Evolutionary conservation across 108 stramenopile species (phyloP), one percentile per base, ranked within the genome.

Genomic region (Schizochytrium sp.): DNA sequence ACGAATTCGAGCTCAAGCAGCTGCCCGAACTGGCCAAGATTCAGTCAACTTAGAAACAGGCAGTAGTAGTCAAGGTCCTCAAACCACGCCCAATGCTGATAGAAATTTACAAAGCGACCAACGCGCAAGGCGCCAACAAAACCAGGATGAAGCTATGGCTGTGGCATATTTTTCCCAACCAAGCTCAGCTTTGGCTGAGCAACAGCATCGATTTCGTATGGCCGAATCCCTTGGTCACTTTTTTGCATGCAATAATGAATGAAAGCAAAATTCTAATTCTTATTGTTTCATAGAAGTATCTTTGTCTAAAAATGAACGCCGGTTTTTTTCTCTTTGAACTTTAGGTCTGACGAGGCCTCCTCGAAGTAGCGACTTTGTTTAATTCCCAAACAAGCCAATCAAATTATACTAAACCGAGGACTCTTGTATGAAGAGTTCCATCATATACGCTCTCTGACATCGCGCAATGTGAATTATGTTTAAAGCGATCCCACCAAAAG

Each of bases 101-200:
- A 60, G 59, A 60, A 28, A 28, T 28, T 28, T 28, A 28, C 28
- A 28, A 28, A 28, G 28, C 28, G 28, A 28, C 28, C 28, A 28
- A 28, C 28, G 28, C 28, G 28, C 28, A 28, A 28, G 28, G 28
- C 28, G 50, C 13, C 47, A 83, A n/a, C 76, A 83, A 50, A 55
- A 55, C 15, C 76, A 83, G 0, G 76, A 83, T 42, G 76, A 83
- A 28, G 76, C 76, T 38, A 83, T 83, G 76, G 76, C 76, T 13
- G 76, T 83, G 15, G 76, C 47, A 0, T 83, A 83, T 40, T 83
- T 83, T 83, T 55, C 50, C 47, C 47, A 55, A 42, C 76, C 76
- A 40, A 83, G 76, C 76, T 55, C 76, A 40, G 76, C 76, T 10
- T 28, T 83, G 10, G 76, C 76, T 5, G 76, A 83, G 76, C 50